Percentiles rank a stretch among this genome's conserved stretches.
These are phyloP conservation scores for Pythium chondricola DNA, from an alignment of 352 stramenopile genomes.

Conservation along the genomic window DNA sequence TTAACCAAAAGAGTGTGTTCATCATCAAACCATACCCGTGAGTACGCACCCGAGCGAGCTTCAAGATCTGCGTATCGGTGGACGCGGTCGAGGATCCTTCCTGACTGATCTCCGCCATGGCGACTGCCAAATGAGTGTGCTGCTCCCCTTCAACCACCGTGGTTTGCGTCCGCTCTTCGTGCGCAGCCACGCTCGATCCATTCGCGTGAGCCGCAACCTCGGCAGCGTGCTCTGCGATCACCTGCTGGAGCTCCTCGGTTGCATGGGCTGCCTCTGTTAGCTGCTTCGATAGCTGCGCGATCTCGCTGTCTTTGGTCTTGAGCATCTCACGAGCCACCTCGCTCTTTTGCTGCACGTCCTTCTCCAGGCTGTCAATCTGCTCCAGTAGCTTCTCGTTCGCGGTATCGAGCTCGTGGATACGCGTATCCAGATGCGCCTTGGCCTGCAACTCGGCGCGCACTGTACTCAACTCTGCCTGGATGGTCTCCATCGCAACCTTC, in stretches of 20 bases:
- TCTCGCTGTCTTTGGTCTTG: slow-evolving; percentile 44
- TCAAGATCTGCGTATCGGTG: slow-evolving; percentile 22
- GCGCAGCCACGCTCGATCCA: too few species aligned
- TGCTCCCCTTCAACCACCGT: not conserved
- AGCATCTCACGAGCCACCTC: slow-evolving; percentile 36
- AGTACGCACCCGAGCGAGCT: slow-evolving; percentile 20
- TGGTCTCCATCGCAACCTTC: slow-evolving; percentile 22
- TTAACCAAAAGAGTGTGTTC: too few species aligned
- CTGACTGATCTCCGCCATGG: slow-evolving; percentile 26
- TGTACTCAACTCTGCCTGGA: slow-evolving; percentile 29
- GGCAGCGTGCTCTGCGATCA: too few species aligned
- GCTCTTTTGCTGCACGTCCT: slow-evolving; percentile 30
- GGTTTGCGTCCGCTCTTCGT: too few species aligned
- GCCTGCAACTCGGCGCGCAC: slow-evolving; percentile 21
- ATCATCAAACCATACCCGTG: not conserved
- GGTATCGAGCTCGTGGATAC: slow-evolving; percentile 29
- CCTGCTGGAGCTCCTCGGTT: slow-evolving; percentile 19
- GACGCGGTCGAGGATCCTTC: slow-evolving; percentile 29
- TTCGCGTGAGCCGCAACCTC: too few species aligned
- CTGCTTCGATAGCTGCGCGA: slow-evolving; percentile 38
- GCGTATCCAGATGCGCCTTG: slow-evolving; percentile 24
- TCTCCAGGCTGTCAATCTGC: slow-evolving; percentile 27
- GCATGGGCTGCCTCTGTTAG: slow-evolving; percentile 40
- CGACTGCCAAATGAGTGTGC: slow-evolving; percentile 5
- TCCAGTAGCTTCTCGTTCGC: slow-evolving; percentile 27